Base-by-base conservation (phyloP, 257 asterid species). In the Perilla frutescens region DNA sequence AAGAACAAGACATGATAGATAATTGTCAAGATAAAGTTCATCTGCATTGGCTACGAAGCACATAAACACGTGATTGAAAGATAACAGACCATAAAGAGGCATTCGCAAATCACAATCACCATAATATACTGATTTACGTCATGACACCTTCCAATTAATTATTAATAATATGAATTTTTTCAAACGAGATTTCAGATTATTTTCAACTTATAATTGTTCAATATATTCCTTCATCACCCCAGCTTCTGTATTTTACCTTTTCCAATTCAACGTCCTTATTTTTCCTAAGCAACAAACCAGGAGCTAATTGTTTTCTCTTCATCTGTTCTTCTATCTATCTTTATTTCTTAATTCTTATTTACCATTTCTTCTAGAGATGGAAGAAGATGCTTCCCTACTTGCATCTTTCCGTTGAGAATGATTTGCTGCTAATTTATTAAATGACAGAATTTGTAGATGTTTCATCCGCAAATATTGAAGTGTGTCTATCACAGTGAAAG, bases 1-100 rank as follows among this genome's bases (percentile, higher is more conserved):
- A 61, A 65, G 70, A 58, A 60, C 68, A 71, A 71, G 29, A 74
- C 58, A 66, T 50, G 44, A 39, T 8, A 72, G 49, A 50, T 32
- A 62, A 39, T 7, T 10, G 37, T 32, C 60, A 60, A 62, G 37
- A 62, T 51, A 62, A 41, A 39, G 26, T 12, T 49, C 43, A 26
- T 51, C 55, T 7, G 13, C 39, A 50, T 31, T 14, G 26, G 9
- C 64, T 60, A 72, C 4, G 10, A 9, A 20, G 36, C 14, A 50
- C 63, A 50, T 31, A 32, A 72, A 48, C n/a, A 26, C 26, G 20
- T 39, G 29, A 5, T 53, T 14, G 37, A 7, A 68, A 15, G 51
- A 51, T 9, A 12, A 49, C 55, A 12, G 12, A 5, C 75, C 66
- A 12, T 20, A 8, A 39, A 26, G 54, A 40, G 26, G 29, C 7